Base-by-base conservation (phyloP, 768 basidiomycete genomes). In the Mrakia gelida region DNA sequence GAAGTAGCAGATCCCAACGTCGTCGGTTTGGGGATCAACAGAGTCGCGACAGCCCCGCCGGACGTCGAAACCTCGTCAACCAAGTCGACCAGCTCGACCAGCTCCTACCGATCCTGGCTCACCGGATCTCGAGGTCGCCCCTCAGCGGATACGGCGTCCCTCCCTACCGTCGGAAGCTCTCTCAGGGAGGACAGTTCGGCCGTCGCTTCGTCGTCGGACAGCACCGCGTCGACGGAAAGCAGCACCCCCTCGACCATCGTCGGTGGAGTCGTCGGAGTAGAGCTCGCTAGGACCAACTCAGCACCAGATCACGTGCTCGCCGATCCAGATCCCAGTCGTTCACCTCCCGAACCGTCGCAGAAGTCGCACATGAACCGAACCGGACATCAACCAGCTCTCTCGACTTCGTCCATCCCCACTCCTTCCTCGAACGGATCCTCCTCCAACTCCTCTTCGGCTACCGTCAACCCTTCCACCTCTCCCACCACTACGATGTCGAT, bases 401-500 rank as follows among this genome's bases (percentile, higher is more conserved):
- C 67, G 18, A 70, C 67, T 16, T 70, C 67, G 5, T 70, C 67
- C 67, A 70, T 70, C n/a, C 67, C 67, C n/a, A 52, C 63, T 28
- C 34, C 61, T 30, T 61, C 62, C 11, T 9, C 65, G 23, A 65
- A 75, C 13, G 30, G 32, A n/a, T 73, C 73, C 15, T 59, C 88
- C 1, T 80, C 88, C 13, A 16, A 10, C 3, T 73, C 73, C 15
- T 56, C 88, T 0, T 80, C 88, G n/a, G 85, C 90, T 26, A 92
- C 97, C 86, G 88, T 96, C 68, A 89, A 92, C 26, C 90, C 91
- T 32, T 87, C 93, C 73, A 92, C 91, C 82, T 89, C 92, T 9
- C 91, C 91, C 62, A 89, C 90, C 0, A 80, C 82, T 5, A 86
- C 85, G 70, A 68, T 71, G 75, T 52, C 63, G 30, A 65, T 65